These are phyloP conservation scores for Zostera marina DNA, from an alignment of 116 monocot species.

Conservation along the genomic window DNA sequence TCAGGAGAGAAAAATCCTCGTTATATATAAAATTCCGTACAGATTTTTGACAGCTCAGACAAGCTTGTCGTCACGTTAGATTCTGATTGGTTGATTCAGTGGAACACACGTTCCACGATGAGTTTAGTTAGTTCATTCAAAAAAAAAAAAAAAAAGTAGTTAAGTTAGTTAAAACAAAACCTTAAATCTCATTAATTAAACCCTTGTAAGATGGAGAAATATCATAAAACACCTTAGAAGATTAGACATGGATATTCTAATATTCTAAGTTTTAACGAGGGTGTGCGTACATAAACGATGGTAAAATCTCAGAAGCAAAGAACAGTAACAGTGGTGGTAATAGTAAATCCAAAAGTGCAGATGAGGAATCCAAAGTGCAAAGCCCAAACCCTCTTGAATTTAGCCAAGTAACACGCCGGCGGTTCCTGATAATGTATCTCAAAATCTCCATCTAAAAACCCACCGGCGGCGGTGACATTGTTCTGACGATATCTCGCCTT, in stretches of 20 bases:
- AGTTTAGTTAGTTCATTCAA: too few species aligned
- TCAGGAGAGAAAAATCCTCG: background rate
- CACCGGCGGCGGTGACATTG: background rate
- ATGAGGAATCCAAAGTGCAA: constrained; percentile 68
- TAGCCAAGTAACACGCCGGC: constrained; percentile 13
- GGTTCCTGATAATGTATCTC: constrained; percentile 70
- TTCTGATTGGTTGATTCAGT: too few species aligned
- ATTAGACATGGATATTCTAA: too few species aligned
- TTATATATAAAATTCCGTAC: too few species aligned
- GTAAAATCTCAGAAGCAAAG: constrained; percentile 6
- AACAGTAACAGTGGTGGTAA: constrained; percentile 17
- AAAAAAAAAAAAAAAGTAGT: too few species aligned
- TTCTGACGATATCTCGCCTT: constrained; percentile 11
- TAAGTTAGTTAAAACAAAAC: too few species aligned
- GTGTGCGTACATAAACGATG: too few species aligned
- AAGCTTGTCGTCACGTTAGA: background rate
- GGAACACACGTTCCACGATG: background rate
- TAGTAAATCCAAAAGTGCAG: constrained; percentile 59
- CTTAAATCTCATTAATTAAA: too few species aligned
- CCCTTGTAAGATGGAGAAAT: too few species aligned
- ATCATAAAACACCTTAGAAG: too few species aligned
- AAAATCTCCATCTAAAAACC: constrained; percentile 8
- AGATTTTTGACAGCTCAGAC: background rate
- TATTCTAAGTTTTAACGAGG: too few species aligned
- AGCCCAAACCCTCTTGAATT: constrained; percentile 27